A percentile compares a stretch with the other conserved stretches of the same genome.
These are phyloP conservation scores for Metarhizium guizhouense DNA, from an alignment of 2,329 filamentous ascomycete genomes.

Conservation along the genomic window DNA sequence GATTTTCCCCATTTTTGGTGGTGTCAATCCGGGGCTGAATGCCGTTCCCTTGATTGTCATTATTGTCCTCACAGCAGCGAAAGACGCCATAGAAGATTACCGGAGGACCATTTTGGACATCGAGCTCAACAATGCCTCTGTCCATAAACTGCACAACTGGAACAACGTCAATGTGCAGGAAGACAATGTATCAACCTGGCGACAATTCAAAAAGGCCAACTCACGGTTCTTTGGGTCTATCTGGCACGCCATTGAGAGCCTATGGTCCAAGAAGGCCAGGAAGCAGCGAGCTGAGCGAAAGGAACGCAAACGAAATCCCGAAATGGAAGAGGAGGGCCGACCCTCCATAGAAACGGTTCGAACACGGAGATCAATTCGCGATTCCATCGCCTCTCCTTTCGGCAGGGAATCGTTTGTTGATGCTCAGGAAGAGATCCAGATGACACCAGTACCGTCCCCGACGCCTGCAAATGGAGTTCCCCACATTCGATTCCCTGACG, in stretches of 20 bases:
- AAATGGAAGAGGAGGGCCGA: constrained; percentile 43
- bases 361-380: constrained; percentile 24
- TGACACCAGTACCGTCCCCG: constrained; percentile 90
- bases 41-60: constrained; percentile 91
- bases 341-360: constrained; percentile 41
- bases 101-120: constrained; percentile 84
- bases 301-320: constrained; percentile 12
- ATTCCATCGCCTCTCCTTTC: constrained; percentile 41
- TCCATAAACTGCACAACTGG: constrained; percentile 83
- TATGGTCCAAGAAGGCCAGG: constrained; percentile 43
- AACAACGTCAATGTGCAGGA: constrained; percentile 88
- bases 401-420: constrained; percentile 43
- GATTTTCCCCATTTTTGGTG: constrained; percentile 96
- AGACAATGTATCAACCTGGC: constrained; percentile 79
- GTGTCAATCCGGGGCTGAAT: constrained; percentile 79
- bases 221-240: constrained; percentile 51
- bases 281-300: constrained; percentile 41
- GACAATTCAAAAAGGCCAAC: constrained; percentile 81
- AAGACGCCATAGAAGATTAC: constrained; percentile 94
- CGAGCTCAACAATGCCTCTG: constrained; percentile 90
- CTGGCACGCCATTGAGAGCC: constrained; percentile 34
- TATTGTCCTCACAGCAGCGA: constrained; percentile 77
- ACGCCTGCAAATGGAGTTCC: constrained; percentile 34
- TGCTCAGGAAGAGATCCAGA: constrained; percentile 68
- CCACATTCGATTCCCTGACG: constrained; percentile 30